Base-by-base conservation (phyloP, 352 stramenopile genomes). In the Pythium inflatum region DNA sequence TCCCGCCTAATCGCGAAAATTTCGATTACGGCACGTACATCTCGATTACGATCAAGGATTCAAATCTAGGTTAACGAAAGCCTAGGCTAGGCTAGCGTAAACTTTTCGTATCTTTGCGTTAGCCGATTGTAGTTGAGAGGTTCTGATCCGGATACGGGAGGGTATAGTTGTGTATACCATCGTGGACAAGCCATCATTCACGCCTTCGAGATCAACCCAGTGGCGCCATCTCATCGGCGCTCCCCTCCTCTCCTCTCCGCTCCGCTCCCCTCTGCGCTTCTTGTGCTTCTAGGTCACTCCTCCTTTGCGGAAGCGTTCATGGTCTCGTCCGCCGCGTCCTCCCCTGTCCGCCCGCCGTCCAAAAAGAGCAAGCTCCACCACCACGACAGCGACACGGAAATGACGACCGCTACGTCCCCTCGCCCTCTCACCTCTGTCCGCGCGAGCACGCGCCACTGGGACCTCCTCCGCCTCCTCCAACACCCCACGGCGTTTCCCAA, bases 401-500 rank as follows among this genome's bases (percentile, higher is more conserved):
- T 30, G n/a, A n/a, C n/a, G n/a, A n/a, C n/a, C n/a, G n/a, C n/a
- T n/a, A n/a, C n/a, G n/a, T n/a, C n/a, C n/a, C n/a, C n/a, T n/a
- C n/a, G n/a, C n/a, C n/a, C n/a, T n/a, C n/a, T n/a, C n/a, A 20
- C 62, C 22, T 27, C 11, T 51, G 38, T 36, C 3, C 41, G 82
- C 28, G 71, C 54, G 9, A 74, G 82, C 43, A 68, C 75, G 31
- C 80, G 78, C 58, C 76, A 92, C 67, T 91, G 83, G 83, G 88
- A 95, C 53, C 62, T 95, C 16, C 69, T 82, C 40, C 80, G 80
- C 3, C 30, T 97, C 51, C 78, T 97, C 25, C 64, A 74, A 18
- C 77, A 79, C n/a, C 51, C 73, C 5, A 93, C 88, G 6, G 77
- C 82, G 18, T 97, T 97, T 67, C 88, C 90, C 12, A 95, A 80